A percentile compares a stretch with the other conserved stretches of the same genome.
Evolutionary conservation across 306 rosid species (phyloP).

Genomic region (Parietaria judaica): DNA sequence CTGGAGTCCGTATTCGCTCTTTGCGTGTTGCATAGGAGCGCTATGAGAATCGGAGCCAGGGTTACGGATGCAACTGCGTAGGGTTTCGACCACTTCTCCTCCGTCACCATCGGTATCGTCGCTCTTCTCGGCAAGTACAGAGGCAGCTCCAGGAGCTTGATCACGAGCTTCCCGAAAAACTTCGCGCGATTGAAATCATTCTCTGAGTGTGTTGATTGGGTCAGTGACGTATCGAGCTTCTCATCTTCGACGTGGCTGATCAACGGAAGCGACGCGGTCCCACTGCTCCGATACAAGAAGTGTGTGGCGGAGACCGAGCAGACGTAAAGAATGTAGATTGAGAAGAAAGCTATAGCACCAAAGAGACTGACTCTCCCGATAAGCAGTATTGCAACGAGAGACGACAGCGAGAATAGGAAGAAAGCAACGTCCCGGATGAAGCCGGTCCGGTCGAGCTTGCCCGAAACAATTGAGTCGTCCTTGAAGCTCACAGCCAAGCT

Average conservation of each 20-base stretch:
- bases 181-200: neutral
- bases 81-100: slow-evolving; percentile 69
- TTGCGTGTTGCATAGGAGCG: slow-evolving; percentile 34
- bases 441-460: slow-evolving; percentile 33
- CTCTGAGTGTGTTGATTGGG: too few species aligned
- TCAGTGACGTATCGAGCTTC: too few species aligned
- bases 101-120: slow-evolving; percentile 61
- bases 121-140: slow-evolving; percentile 65
- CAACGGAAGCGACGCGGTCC: slow-evolving; percentile 21
- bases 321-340: slow-evolving; percentile 23
- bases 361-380: too few species aligned
- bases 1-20: slow-evolving; percentile 21
- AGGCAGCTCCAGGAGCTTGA: slow-evolving; percentile 46
- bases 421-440: slow-evolving; percentile 55
- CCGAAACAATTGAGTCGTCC: neutral
- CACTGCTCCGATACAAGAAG: slow-evolving; percentile 10
- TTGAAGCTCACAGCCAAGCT: slow-evolving; percentile 34
- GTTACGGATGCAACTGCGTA: slow-evolving; percentile 59
- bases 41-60: slow-evolving; percentile 55
- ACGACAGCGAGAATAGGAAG: slow-evolving; percentile 13
- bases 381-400: too few species aligned
- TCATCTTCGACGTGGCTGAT: slow-evolving; percentile 37
- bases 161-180: neutral
- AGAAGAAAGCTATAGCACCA: too few species aligned
- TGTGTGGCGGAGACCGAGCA: slow-evolving; percentile 49